phyloP scores from a whole-genome alignment of 345 rosid genomes.

The Eucalyptus dawsonii region DNA sequence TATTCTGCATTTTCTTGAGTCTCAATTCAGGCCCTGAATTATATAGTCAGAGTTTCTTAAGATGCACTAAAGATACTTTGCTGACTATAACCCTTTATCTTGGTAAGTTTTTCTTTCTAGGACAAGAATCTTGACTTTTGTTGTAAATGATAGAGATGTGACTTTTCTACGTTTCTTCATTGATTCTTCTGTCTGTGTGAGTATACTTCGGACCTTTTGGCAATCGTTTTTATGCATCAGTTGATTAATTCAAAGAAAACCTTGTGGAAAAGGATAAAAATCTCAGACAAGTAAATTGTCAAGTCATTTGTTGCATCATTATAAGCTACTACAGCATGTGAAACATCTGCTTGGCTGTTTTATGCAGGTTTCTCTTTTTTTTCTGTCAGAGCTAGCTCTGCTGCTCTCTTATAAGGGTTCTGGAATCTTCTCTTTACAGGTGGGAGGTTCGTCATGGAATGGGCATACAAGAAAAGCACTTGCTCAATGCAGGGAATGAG shows the following conservation, averaged over 20 bases:
- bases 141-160: neutral
- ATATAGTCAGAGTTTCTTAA: neutral
- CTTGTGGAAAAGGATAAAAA: neutral
- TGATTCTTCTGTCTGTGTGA: neutral
- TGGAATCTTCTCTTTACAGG: neutral
- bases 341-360: neutral
- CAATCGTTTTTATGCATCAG: neutral
- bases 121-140: neutral
- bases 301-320: neutral
- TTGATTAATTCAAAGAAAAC: neutral
- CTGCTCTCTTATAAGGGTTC: neutral
- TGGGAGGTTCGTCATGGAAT: neutral
- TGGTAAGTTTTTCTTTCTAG: neutral
- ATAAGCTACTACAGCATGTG: neutral
- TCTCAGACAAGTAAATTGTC: neutral
- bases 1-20: neutral
- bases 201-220: neutral
- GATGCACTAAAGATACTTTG: neutral
- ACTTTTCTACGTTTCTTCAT: neutral
- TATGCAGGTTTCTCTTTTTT: neutral
- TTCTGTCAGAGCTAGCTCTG: neutral
- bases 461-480: neutral
- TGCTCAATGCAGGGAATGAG: neutral
- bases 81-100: neutral
- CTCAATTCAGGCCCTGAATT: neutral